Conservation (phyloP, 1,139 yeast genomes). For the Saccharomycopsis crataegensis region DNA sequence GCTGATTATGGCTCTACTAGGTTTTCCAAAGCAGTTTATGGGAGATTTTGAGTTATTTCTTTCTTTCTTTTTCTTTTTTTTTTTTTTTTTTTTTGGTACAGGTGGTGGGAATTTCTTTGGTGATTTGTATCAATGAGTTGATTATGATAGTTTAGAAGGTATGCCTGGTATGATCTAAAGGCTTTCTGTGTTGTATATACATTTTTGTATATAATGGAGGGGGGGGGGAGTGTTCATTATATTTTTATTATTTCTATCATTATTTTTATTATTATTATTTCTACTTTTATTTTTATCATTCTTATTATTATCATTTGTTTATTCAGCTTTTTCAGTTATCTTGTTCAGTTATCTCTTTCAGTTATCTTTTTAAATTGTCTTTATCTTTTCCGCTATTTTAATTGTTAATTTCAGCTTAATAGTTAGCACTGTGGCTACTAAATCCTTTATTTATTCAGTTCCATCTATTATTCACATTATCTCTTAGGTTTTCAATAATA, state of each 20-base stretch:
- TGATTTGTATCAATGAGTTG: too few relatives aligned
- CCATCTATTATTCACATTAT: too few relatives aligned
- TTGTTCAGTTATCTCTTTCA: neutral
- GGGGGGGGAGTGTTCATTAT: neutral
- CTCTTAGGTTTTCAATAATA: too few relatives aligned
- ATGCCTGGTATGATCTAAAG: too few relatives aligned
- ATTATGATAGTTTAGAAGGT: too few relatives aligned
- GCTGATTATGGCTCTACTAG: neutral
- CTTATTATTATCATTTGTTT: neutral
- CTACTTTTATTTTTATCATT: neutral
- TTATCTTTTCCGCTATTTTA: neutral
- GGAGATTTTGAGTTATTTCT: neutral
- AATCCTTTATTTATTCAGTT: too few relatives aligned
- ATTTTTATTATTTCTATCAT: neutral
- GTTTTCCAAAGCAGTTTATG: constrained; percentile 2
- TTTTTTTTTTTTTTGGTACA: neutral
- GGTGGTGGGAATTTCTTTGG: too few relatives aligned
- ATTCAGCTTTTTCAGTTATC: neutral
- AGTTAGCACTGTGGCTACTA: too few relatives aligned
- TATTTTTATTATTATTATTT: neutral
- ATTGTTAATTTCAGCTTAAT: too few relatives aligned
- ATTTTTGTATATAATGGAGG: too few relatives aligned
- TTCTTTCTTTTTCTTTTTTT: neutral
- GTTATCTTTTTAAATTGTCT: neutral
- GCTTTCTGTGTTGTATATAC: too few relatives aligned